phyloP scores from a whole-genome alignment of 768 basidiomycete species.

The Termitomyces titanicus region DNA sequence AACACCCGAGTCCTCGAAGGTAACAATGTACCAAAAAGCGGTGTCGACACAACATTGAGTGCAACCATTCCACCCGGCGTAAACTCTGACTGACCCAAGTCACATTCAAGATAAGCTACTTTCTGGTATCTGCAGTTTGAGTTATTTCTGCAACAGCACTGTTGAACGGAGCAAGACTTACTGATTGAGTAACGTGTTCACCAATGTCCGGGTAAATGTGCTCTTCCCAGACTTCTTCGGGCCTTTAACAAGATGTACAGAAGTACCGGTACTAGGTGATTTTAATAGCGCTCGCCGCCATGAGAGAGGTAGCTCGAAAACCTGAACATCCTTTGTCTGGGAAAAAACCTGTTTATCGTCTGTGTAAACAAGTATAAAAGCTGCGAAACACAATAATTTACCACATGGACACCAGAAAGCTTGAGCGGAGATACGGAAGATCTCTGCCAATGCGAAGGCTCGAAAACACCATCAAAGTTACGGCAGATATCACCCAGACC shows the following conservation, averaged over 20 bases:
- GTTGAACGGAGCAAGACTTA: conserved; percentile 27
- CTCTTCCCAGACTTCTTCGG: conserved; percentile 90
- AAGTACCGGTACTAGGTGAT: conserved; percentile 11
- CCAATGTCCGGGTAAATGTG: conserved; percentile 70
- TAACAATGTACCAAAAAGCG: conserved; percentile 59
- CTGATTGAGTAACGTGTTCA: conserved; percentile 66
- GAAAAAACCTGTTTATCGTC: conserved; percentile 26
- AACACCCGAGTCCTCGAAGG: not conserved
- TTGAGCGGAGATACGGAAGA: conserved; percentile 32
- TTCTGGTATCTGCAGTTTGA: conserved; percentile 51
- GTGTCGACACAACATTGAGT: conserved; percentile 63
- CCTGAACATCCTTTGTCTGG: conserved; percentile 34
- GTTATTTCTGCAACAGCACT: not conserved
- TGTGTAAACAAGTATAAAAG: not conserved
- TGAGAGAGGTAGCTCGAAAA: conserved; percentile 32
- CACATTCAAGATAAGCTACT: conserved; percentile 93
- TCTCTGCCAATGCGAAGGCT: conserved; percentile 42
- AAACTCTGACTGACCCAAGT: conserved; percentile 93
- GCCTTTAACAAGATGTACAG: conserved; percentile 71
- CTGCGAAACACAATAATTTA: conserved; percentile 23
- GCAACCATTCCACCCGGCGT: conserved; percentile 83
- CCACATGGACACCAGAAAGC: conserved; percentile 47
- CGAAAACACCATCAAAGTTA: conserved; percentile 61
- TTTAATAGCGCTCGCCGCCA: conserved; percentile 33
- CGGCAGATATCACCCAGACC: conserved; percentile 61